Evolutionary conservation across 2,329 filamentous ascomycete species (phyloP).

Genomic region (Emmonsiellopsis sp.): DNA sequence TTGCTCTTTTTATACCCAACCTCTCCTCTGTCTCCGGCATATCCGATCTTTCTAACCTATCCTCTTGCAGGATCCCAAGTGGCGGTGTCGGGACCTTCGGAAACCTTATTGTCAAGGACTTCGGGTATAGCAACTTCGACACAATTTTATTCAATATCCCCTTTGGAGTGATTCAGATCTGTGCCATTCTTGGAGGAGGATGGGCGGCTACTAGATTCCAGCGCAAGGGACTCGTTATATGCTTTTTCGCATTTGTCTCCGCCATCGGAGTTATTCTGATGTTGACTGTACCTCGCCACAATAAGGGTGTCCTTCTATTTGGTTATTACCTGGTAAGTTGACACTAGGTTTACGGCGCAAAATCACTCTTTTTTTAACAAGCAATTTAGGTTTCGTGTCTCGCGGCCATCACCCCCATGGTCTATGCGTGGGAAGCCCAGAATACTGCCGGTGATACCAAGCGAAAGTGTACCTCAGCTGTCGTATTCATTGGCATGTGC

Average conservation of each 20-base stretch:
- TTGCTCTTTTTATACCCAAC: not conserved
- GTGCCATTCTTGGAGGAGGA: constrained; percentile 23
- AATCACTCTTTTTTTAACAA: not conserved
- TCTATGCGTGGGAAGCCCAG: constrained; percentile 29
- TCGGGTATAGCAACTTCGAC: constrained; percentile 31
- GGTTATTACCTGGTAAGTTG: constrained; percentile 41
- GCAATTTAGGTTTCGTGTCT: constrained; percentile 18
- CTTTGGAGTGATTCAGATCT: constrained; percentile 29
- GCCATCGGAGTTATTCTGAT: constrained; percentile 38
- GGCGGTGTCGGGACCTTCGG: constrained; percentile 32
- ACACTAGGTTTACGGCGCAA: not conserved
- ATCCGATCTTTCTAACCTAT: not conserved
- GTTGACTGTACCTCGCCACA: constrained; percentile 37
- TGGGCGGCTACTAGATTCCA: constrained; percentile 35
- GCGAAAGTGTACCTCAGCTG: constrained; percentile 25
- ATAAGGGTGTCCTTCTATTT: constrained; percentile 42
- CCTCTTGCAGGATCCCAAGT: constrained; percentile 23
- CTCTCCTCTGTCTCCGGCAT: not conserved
- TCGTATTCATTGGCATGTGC: constrained; percentile 28
- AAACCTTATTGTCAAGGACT: constrained; percentile 32
- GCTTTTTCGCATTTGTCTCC: constrained; percentile 28
- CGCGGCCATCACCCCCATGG: constrained; percentile 26
- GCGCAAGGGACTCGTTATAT: constrained; percentile 38
- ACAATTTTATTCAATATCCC: constrained; percentile 36
- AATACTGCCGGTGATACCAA: constrained; percentile 30